These are phyloP conservation scores for Claviceps fusiformis DNA, from an alignment of 2,329 filamentous ascomycete species.

Conservation along the genomic window DNA sequence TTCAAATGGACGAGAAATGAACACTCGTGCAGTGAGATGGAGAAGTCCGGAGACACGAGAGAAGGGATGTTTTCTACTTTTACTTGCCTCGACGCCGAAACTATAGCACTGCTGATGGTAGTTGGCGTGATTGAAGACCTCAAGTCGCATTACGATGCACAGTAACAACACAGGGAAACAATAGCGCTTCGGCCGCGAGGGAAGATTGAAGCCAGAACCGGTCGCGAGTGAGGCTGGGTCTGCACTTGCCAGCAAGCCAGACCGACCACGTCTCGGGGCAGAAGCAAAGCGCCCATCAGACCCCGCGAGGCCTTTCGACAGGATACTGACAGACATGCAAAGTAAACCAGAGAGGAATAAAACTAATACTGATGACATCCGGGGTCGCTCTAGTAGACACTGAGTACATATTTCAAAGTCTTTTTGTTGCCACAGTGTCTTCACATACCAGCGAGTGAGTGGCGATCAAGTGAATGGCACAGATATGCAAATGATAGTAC, in stretches of 20 bases:
- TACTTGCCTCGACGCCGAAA: constrained; percentile 32
- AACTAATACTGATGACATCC: constrained; percentile 32
- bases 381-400: constrained; percentile 29
- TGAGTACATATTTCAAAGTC: background rate
- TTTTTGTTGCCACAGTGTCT: background rate
- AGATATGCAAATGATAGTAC: constrained; percentile 35
- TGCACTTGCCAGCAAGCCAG: constrained; percentile 10
- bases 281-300: constrained; percentile 32
- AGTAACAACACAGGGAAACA: constrained; percentile 30
- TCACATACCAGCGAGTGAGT: constrained; percentile 32
- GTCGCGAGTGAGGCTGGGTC: constrained; percentile 16
- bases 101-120: constrained; percentile 36
- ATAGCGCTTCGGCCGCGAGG: constrained; percentile 32
- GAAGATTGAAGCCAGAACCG: constrained; percentile 21
- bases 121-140: constrained; percentile 32
- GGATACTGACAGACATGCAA: constrained; percentile 27
- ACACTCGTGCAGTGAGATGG: background rate
- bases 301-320: constrained; percentile 32
- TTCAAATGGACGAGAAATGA: background rate
- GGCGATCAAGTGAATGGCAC: constrained; percentile 30
- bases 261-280: constrained; percentile 5
- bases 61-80: background rate
- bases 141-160: constrained; percentile 32
- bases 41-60: background rate
- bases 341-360: constrained; percentile 30